phyloP scores from a whole-genome alignment of 2,329 filamentous ascomycete species.

The Cercospora nicotianae region DNA sequence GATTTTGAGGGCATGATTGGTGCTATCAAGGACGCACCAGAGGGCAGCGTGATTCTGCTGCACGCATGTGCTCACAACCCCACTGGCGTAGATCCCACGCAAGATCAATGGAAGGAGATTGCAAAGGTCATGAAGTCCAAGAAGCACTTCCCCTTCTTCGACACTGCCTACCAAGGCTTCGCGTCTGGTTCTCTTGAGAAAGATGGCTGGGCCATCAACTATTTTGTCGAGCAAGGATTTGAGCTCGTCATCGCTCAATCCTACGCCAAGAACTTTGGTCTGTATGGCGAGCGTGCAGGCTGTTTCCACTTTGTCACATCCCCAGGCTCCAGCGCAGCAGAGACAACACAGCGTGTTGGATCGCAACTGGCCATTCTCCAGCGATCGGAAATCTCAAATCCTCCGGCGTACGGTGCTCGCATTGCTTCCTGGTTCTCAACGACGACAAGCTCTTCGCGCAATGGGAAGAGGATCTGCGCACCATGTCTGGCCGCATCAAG shows the following conservation, averaged over 20 bases:
- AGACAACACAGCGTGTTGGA: constrained; percentile 64
- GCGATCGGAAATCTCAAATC: constrained; percentile 96
- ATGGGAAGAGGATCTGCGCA: constrained; percentile 88
- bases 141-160: constrained; percentile 96
- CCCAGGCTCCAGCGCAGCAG: constrained; percentile 65
- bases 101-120: constrained; percentile 92
- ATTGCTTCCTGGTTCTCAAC: constrained; percentile 86
- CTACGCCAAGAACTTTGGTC: constrained; percentile 65
- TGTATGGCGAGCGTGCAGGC: constrained; percentile 94
- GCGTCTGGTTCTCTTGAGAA: constrained; percentile 83
- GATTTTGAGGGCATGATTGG: constrained; percentile 87
- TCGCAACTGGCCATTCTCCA: constrained; percentile 92
- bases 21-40: constrained; percentile 68
- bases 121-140: constrained; percentile 73
- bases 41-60: constrained; percentile 81
- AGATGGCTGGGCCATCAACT: constrained; percentile 88
- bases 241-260: constrained; percentile 55
- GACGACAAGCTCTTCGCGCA: constrained; percentile 77
- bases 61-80: constrained; percentile 98
- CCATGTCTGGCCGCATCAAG: constrained; percentile 95
- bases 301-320: constrained; percentile 91
- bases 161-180: constrained; percentile 96
- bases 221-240: constrained; percentile 93
- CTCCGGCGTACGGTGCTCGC: constrained; percentile 87
- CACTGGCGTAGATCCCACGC: constrained; percentile 90